Percentiles rank a stretch among this genome's conserved stretches.
Evolutionary conservation across 495 filamentous ascomycete species (phyloP).

Genomic region (Darksidea phi): DNA sequence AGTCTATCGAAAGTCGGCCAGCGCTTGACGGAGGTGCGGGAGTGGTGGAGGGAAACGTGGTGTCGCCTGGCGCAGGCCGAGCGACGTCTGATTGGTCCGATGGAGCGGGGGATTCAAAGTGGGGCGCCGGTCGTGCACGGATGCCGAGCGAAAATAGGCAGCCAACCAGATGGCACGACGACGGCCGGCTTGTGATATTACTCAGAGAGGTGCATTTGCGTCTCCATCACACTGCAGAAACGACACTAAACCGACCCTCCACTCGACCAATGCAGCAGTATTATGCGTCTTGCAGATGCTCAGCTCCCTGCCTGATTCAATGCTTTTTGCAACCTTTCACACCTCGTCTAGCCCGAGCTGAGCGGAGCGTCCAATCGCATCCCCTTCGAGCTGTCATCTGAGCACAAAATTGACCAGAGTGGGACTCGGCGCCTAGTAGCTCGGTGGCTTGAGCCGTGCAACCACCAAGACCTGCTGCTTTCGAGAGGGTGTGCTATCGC

Average conservation of each 20-base stretch:
- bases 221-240: constrained; percentile 34
- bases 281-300: constrained; percentile 6
- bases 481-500: constrained; percentile 9
- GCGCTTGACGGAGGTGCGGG: constrained; percentile 27
- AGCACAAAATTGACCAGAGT: constrained; percentile 30
- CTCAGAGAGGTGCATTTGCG: constrained; percentile 16
- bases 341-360: not conserved
- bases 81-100: constrained; percentile 19
- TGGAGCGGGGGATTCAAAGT: constrained; percentile 14
- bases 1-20: constrained; percentile 18
- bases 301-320: constrained; percentile 6
- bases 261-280: not conserved
- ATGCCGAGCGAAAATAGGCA: constrained; percentile 19
- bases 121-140: constrained; percentile 17
- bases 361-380: not conserved
- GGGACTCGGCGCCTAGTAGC: constrained; percentile 32
- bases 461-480: constrained; percentile 24
- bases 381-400: constrained; percentile 9
- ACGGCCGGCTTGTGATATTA: constrained; percentile 21
- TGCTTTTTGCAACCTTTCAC: constrained; percentile 21
- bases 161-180: constrained; percentile 13
- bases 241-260: not conserved
- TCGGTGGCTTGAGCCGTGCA: constrained; percentile 12
- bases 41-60: constrained; percentile 30
- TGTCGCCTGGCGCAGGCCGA: constrained; percentile 22